These are phyloP conservation scores for Collybiopsis confluens DNA, from an alignment of 768 basidiomycete genomes.

Conservation along the genomic window DNA sequence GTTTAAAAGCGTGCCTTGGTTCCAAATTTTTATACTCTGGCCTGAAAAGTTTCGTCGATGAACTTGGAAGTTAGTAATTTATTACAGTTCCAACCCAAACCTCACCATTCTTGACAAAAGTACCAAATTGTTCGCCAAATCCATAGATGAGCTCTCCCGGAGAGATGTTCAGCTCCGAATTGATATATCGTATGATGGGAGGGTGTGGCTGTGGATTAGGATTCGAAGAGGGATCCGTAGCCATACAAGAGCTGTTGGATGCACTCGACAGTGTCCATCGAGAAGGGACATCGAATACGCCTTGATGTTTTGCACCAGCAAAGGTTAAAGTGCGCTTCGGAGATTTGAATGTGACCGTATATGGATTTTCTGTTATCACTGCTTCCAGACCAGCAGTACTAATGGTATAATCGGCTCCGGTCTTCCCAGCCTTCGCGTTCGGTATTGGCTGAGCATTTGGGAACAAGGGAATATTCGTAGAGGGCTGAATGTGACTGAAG, in stretches of 20 bases:
- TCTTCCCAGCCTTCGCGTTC: constrained; percentile 33
- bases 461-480: constrained; percentile 54
- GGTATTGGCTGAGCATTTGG: constrained; percentile 51
- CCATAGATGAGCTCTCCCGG: constrained; percentile 74
- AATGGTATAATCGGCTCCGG: constrained; percentile 27
- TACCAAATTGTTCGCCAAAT: constrained; percentile 70
- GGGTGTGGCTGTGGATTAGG: constrained; percentile 42
- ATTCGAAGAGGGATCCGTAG: constrained; percentile 55
- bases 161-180: constrained; percentile 59
- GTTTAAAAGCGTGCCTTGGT: constrained; percentile 30
- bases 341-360: constrained; percentile 59
- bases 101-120: constrained; percentile 73
- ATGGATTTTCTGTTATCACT: constrained; percentile 55
- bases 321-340: constrained; percentile 40
- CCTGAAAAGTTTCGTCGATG: no score
- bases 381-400: constrained; percentile 48
- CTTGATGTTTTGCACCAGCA: constrained; percentile 53
- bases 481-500: constrained; percentile 40
- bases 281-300: constrained; percentile 50
- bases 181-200: constrained; percentile 41
- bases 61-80: not conserved
- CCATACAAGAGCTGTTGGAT: constrained; percentile 51
- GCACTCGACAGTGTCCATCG: constrained; percentile 48
- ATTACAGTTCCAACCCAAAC: not conserved
- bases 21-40: constrained; percentile 63